These are phyloP conservation scores for Curvularia hawaiiensis DNA, from an alignment of 2,329 filamentous ascomycete species.

Conservation along the genomic window DNA sequence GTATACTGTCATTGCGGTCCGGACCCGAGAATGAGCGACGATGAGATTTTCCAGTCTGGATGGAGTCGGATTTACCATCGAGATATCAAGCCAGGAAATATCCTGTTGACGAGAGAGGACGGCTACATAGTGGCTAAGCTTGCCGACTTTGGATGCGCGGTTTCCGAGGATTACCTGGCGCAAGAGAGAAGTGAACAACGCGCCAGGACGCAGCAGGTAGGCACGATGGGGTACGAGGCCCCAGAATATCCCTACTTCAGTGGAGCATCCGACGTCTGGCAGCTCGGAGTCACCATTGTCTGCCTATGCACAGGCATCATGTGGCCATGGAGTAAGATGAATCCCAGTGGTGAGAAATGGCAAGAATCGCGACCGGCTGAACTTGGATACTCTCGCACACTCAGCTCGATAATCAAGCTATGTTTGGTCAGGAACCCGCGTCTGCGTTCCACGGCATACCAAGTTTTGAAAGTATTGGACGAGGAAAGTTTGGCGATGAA, in stretches of 20 bases:
- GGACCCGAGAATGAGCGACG: conserved; percentile 6
- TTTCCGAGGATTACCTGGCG: conserved; percentile 12
- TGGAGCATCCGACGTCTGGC: conserved; percentile 23
- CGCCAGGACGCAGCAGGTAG: conserved; percentile 2
- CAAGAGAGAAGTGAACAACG: background rate
- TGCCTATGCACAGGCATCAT: conserved; percentile 17
- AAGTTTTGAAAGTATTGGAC: background rate
- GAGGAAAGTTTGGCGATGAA: conserved; percentile 3
- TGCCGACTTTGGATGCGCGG: conserved; percentile 24
- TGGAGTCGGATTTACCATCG: conserved; percentile 26
- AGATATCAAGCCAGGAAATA: conserved; percentile 28
- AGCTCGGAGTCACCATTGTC: conserved; percentile 21
- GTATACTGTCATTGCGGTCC: conserved; percentile 22
- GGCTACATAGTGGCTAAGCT: conserved; percentile 22
- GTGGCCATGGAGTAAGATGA: conserved; percentile 8
- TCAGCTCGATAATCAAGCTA: conserved; percentile 9
- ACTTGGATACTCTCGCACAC: conserved; percentile 12
- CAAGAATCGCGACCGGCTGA: conserved; percentile 12
- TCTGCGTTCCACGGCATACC: conserved; percentile 6
- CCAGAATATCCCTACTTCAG: conserved; percentile 22
- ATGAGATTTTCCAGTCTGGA: conserved; percentile 7
- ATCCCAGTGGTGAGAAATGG: conserved; percentile 11
- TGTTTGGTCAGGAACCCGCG: conserved; percentile 5
- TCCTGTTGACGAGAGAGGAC: conserved; percentile 17
- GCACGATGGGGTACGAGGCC: conserved; percentile 19